phyloP scores from a whole-genome alignment of 2,329 filamentous ascomycete species.

The Colletotrichum lupini region DNA sequence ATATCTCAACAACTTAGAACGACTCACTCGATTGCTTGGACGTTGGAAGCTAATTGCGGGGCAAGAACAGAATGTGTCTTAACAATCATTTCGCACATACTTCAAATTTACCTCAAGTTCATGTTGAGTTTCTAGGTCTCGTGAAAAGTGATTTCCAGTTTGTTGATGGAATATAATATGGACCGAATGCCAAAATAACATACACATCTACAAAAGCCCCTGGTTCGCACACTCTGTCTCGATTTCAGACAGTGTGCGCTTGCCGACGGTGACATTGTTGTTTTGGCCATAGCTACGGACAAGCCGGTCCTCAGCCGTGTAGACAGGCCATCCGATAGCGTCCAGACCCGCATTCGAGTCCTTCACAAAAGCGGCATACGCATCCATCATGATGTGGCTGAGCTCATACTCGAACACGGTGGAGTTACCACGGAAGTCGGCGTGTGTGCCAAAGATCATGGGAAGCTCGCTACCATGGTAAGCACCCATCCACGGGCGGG shows the following conservation, averaged over 20 bases:
- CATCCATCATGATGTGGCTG: constrained; percentile 34
- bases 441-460: constrained; percentile 46
- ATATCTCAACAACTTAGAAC: too few species aligned
- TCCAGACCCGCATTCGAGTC: constrained; percentile 25
- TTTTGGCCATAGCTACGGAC: constrained; percentile 31
- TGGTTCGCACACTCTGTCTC: constrained; percentile 7
- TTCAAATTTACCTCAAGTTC: too few species aligned
- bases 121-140: too few species aligned
- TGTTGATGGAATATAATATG: too few species aligned
- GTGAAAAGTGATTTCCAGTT: too few species aligned
- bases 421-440: constrained; percentile 35
- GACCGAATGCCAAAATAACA: too few species aligned
- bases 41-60: too few species aligned
- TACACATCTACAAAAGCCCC: constrained; percentile 7
- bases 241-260: constrained; percentile 19
- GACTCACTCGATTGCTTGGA: too few species aligned
- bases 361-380: constrained; percentile 23
- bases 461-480: constrained; percentile 47
- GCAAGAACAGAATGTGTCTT: too few species aligned
- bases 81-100: too few species aligned
- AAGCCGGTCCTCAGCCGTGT: constrained; percentile 17
- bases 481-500: constrained; percentile 41
- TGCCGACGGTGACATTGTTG: constrained; percentile 9
- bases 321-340: constrained; percentile 23
- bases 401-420: constrained; percentile 31